Base-by-base conservation (phyloP, 257 asterid genomes). In the Lavandula angustifolia region DNA sequence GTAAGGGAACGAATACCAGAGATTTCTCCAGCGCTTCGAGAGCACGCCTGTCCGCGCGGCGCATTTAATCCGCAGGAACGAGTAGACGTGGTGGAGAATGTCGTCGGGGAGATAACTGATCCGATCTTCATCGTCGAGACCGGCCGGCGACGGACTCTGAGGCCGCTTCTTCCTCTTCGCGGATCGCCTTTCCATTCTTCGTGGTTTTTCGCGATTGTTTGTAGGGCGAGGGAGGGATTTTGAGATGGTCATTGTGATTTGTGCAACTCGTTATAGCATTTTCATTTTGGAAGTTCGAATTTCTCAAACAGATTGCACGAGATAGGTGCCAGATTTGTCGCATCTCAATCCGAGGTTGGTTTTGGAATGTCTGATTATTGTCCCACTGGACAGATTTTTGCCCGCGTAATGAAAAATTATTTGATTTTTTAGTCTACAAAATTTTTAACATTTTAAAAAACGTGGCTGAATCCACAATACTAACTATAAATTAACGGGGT, bases 21-120 rank as follows among this genome's bases (percentile, higher is more conserved):
- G 18, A 8, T 73, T 42, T 4, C 52, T 79, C 94, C 96, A 91
- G 33, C 98, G 68, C 3, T 76, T 80, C 1, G 96, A 91, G 7
- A 91, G 64, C 2, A 85, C 62, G 66, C 94, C 74, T 47, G 91
- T 76, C 27, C 68, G 88, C 0, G 95, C 95, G 5, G 87, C 75
- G 53, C 82, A 82, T 78, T 71, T 74, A 62, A 91, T 77, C 0
- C 95, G 95, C 6, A 91, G 55, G 33, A 74, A 73, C 14, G 70
- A 73, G 69, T 84, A 80, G 42, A 88, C 69, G n/a, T 66, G 94
- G 67, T 85, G 88, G 48, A 91, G 68, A 48, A 91, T 61, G 60
- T 85, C 90, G 64, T 88, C 85, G 0, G 95, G 96, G 4, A 91
- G 92, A 71, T 86, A 85, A 42, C 91, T 91, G 79, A 91, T 79